Conservation (phyloP, 768 basidiomycete species). For the Pholiota microspora region DNA sequence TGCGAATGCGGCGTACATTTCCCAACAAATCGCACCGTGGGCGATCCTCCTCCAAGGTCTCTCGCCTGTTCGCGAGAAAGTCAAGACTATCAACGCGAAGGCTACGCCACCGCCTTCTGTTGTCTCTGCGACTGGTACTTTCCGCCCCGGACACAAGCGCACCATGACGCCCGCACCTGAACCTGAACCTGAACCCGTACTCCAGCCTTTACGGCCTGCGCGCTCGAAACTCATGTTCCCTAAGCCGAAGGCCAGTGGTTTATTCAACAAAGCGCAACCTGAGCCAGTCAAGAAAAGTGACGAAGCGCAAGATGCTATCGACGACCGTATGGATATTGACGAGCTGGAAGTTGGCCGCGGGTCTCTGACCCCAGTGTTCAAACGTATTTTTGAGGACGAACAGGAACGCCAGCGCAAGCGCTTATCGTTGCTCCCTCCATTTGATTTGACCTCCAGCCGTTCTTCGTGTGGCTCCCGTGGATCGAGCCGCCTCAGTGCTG, state of each 20-base stretch:
- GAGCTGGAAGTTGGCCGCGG: conserved; percentile 31
- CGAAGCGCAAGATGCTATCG: not conserved
- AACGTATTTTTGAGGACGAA: conserved; percentile 23
- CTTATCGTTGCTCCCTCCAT: not conserved
- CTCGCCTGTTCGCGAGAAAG: conserved; percentile 26
- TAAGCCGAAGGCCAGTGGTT: not conserved
- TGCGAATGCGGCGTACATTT: conserved; percentile 27
- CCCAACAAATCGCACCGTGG: conserved; percentile 67
- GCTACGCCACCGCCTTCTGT: conserved; percentile 13
- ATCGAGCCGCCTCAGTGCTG: not conserved
- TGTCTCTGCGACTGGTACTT: conserved; percentile 12
- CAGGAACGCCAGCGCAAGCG: conserved; percentile 3
- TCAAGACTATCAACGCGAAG: conserved; percentile 2
- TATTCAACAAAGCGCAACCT: conserved; percentile 17
- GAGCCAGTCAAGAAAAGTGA: conserved; percentile 24
- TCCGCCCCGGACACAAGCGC: conserved; percentile 46
- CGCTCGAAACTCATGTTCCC: conserved; percentile 26
- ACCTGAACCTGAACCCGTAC: conserved; percentile 53
- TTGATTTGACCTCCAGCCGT: not conserved
- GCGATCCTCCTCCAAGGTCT: conserved; percentile 35
- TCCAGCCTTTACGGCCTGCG: conserved; percentile 58
- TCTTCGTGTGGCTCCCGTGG: not conserved
- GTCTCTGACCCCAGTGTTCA: conserved; percentile 35
- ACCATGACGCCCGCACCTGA: conserved; percentile 59
- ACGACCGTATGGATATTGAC: conserved; percentile 1